A percentile compares a stretch with the other conserved stretches of the same genome.
phyloP scores from a whole-genome alignment of 2,329 filamentous ascomycete genomes.

The Fusarium sp. region DNA sequence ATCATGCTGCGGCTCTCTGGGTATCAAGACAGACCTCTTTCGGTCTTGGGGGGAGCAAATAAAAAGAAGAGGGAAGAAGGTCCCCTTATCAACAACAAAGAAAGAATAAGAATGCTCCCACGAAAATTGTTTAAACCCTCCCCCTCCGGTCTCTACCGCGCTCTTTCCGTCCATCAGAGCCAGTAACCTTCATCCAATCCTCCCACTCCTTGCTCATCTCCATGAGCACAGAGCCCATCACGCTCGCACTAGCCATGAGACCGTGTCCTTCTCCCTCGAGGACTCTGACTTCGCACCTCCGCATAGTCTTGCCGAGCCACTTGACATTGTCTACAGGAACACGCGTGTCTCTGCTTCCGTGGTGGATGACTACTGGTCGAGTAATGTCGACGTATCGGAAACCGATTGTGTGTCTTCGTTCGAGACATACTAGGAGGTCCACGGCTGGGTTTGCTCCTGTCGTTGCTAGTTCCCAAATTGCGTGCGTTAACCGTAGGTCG shows the following conservation, averaged over 20 bases:
- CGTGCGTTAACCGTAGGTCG: constrained; percentile 86
- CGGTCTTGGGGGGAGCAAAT: background rate
- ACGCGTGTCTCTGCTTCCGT: constrained; percentile 88
- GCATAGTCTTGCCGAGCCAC: constrained; percentile 96
- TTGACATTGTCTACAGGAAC: constrained; percentile 95
- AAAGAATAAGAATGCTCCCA: background rate
- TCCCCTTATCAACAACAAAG: background rate
- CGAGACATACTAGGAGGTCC: constrained; percentile 90
- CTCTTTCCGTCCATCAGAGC: constrained; percentile 50
- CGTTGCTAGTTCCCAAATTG: constrained; percentile 94
- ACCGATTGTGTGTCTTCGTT: constrained; percentile 89
- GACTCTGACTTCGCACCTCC: constrained; percentile 88
- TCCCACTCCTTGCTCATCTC: constrained; percentile 97
- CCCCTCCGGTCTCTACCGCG: constrained; percentile 45
- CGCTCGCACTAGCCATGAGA: constrained; percentile 90
- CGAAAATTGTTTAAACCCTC: background rate
- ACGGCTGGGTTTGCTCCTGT: constrained; percentile 93
- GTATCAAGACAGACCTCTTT: constrained; percentile 27
- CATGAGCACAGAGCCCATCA: constrained; percentile 94
- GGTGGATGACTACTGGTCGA: constrained; percentile 90
- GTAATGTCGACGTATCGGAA: constrained; percentile 98
- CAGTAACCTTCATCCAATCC: constrained; percentile 78
- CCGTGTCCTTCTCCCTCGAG: constrained; percentile 94
- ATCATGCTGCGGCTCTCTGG: constrained; percentile 10
- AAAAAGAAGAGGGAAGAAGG: background rate